Percentiles rank a stretch among this genome's conserved stretches.
phyloP scores from a whole-genome alignment of 1,284 basidiomycete genomes.

The Malassezia sympodialis region DNA sequence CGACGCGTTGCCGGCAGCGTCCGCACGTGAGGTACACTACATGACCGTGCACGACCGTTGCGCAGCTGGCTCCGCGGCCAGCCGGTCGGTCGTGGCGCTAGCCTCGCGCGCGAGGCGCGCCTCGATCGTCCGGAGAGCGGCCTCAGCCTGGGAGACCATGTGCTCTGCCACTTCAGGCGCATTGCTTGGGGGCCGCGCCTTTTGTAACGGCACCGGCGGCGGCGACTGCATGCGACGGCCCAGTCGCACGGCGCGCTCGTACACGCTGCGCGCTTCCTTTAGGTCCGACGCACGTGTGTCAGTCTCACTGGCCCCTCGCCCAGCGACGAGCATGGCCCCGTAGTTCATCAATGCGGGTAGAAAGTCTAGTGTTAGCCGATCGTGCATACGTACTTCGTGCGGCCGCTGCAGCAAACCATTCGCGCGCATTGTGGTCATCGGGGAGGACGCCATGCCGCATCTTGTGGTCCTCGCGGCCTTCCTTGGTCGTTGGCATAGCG shows the following conservation, averaged over 20 bases:
- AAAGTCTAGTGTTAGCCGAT: constrained; percentile 6
- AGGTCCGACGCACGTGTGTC: constrained; percentile 14
- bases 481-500: not conserved
- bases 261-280: constrained; percentile 15
- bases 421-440: constrained; percentile 27
- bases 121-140: not conserved
- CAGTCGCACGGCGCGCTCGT: not conserved
- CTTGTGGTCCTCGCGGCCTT: constrained; percentile 25
- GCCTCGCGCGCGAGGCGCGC: not conserved
- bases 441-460: constrained; percentile 27
- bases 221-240: not conserved
- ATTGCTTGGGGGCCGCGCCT: not conserved
- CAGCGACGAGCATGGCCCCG: constrained; percentile 20
- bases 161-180: not conserved
- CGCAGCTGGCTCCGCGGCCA: not conserved
- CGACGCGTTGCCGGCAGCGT: not conserved
- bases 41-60: constrained; percentile 1
- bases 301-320: constrained; percentile 20
- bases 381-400: constrained; percentile 10
- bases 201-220: not conserved
- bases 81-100: not conserved
- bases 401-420: constrained; percentile 27
- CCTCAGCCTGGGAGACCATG: not conserved
- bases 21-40: not conserved
- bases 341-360: constrained; percentile 22